Evolutionary conservation across 164 flowering plant species (phyloP).

Genomic region (Hamamelis virginiana): DNA sequence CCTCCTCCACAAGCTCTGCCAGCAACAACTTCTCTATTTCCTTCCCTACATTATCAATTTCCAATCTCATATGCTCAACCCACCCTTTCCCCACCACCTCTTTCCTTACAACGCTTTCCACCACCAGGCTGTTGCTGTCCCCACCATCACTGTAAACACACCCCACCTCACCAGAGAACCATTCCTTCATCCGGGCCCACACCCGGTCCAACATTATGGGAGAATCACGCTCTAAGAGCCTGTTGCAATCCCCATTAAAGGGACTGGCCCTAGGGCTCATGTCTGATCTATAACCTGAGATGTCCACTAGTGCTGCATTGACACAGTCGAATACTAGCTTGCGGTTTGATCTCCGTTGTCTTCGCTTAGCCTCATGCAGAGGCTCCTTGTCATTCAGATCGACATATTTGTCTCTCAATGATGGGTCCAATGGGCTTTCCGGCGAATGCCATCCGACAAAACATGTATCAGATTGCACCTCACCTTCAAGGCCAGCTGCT

Average conservation of each 20-base stretch:
- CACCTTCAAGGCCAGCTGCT: slow-evolving; percentile 44
- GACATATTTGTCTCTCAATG: slow-evolving; percentile 54
- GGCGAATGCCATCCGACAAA: slow-evolving; percentile 65
- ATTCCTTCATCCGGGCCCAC: slow-evolving; percentile 43
- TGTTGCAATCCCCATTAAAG: slow-evolving; percentile 7
- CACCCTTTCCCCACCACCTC: slow-evolving; percentile 73
- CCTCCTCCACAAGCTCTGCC: slow-evolving; percentile 76
- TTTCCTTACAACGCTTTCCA: slow-evolving; percentile 59
- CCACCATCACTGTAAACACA: slow-evolving; percentile 30
- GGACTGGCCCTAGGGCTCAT: slow-evolving; percentile 16
- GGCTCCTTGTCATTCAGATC: slow-evolving; percentile 37
- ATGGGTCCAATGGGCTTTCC: slow-evolving; percentile 73
- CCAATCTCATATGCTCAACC: slow-evolving; percentile 44
- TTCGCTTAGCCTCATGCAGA: slow-evolving; percentile 52
- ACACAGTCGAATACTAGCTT: slow-evolving; percentile 83
- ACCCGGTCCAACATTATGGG: slow-evolving; percentile 32
- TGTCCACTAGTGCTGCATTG: slow-evolving; percentile 65
- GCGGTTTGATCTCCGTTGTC: slow-evolving; percentile 58
- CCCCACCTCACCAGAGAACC: slow-evolving; percentile 35
- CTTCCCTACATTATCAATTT: slow-evolving; percentile 54
- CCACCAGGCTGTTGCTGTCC: slow-evolving; percentile 55
- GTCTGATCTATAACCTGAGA: slow-evolving; percentile 26
- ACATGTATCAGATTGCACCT: slow-evolving; percentile 27
- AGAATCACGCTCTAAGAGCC: slow-evolving; percentile 8
- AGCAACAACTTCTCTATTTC: slow-evolving; percentile 67